Evolutionary conservation across 768 basidiomycete genomes (phyloP), one percentile per base, ranked within the genome.

Genomic region (Suillus clintonianus): DNA sequence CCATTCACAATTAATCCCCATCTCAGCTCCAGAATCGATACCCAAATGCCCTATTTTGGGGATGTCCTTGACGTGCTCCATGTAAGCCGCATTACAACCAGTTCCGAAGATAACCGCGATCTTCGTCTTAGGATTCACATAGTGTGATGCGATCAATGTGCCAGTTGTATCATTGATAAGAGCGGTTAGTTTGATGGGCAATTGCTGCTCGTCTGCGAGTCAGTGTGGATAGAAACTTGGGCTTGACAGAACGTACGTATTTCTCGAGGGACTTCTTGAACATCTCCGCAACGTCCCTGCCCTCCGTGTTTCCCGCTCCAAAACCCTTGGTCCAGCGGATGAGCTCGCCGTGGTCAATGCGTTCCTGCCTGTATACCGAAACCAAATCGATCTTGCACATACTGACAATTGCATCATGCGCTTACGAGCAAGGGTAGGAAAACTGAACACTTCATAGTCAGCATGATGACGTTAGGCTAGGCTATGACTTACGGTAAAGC

Each of bases 311-410:
- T 5, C 85, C 74, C 0, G 92, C 92, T 37, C 95, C 95, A 70
- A 99, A 99, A 67, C 97, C 97, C 77, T 99, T 99, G n/a, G 97
- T 99, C 97, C 97, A 99, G 19, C 97, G 90, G 70, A 98, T 95
- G 42, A 99, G 89, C 64, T 86, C 85, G 27, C 95, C 97, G 65
- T 98, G 94, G 76, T 99, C 95, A 67, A 99, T 99, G 60, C 86
- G 84, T 43, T 89, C 85, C 83, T 99, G 97, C n/a, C 93, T 96
- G 75, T 13, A 67, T 3, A 55, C 51, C 41, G 54, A 36, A 42
- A 59, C 15, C 45, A 47, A 55, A 48, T 61, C 22, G 36, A 15
- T 37, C 55, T 53, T 39, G 9, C 24, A 27, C 30, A 22, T 22
- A 59, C 39, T 65, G 30, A 32, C 19, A 5, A 27, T 56, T 39